Evolutionary conservation across 176 grass and related monocot species (phyloP).

Genomic region (Aechmea fasciata): DNA sequence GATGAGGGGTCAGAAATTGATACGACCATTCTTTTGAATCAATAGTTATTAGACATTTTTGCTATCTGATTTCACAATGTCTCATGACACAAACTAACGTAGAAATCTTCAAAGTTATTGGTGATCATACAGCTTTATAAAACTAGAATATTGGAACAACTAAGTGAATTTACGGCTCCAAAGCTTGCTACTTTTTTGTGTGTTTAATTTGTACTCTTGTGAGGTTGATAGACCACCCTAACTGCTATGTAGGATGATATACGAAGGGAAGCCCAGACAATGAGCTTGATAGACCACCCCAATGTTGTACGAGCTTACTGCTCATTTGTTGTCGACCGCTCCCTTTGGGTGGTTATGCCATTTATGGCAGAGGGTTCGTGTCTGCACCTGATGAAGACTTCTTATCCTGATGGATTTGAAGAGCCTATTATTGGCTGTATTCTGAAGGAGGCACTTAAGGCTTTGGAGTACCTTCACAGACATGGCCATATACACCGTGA

Average conservation of each 20-base stretch:
- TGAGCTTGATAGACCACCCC: slow-evolving; percentile 96
- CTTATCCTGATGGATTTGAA: slow-evolving; percentile 86
- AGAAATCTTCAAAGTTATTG: neutral
- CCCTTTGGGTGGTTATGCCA: slow-evolving; percentile 98
- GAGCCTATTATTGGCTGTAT: slow-evolving; percentile 81
- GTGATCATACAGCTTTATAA: neutral
- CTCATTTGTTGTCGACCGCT: slow-evolving; percentile 78
- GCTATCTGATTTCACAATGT: neutral
- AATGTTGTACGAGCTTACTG: slow-evolving; percentile 89
- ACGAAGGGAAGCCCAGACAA: slow-evolving; percentile 87
- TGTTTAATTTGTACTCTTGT: too few species aligned
- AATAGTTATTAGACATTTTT: neutral
- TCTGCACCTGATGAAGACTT: slow-evolving; percentile 95
- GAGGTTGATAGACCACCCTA: too few species aligned
- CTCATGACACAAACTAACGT: neutral
- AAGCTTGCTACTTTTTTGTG: too few species aligned
- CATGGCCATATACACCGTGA: slow-evolving; percentile 99
- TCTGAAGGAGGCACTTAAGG: slow-evolving; percentile 94
- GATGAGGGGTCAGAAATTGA: neutral
- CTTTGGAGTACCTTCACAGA: slow-evolving; percentile 91
- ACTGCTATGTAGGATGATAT: slow-evolving; percentile 66
- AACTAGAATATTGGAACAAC: too few species aligned
- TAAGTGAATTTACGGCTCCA: too few species aligned
- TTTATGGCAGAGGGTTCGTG: slow-evolving; percentile 97
- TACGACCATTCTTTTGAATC: neutral